Base-by-base conservation (phyloP, 2,329 filamentous ascomycete species). In the Diaporthe sp. region DNA sequence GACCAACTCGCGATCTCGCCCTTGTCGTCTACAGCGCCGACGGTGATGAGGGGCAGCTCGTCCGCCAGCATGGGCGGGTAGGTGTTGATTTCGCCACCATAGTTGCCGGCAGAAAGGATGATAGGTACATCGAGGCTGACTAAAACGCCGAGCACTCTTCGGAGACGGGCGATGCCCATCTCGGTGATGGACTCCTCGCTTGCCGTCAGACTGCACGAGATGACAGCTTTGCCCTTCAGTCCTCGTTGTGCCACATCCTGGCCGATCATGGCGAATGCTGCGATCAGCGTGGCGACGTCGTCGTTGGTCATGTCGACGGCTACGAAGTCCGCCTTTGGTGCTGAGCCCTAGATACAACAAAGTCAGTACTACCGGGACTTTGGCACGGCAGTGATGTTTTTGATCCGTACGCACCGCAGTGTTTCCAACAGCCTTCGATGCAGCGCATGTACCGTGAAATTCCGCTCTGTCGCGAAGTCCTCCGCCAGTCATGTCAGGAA, bases 151-250 rank as follows among this genome's bases (percentile, higher is more conserved):
- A 66, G 61, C 10, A 66, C 61, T 10, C 61, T 42, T 13, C 61
- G 30, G 12, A 66, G 42, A 28, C 30, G 42, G 2, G 61, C 42
- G 30, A 66, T 50, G 4, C 61, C 61, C n/a, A 35, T 17, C 42
- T 50, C 61, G 22, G 61, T 66, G 61, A 66, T 66, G 30, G 61
- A 66, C 19, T 7, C 10, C 30, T 66, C 61, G 30, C 42, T 66
- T 5, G 61, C 61, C 22, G 61, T 66, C 61, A 66, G 22, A 22
- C 61, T 66, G 30, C 61, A 66, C 42, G 61, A 66, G 42, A 66
- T 50, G 42, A 66, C 61, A 4, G 61, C 61, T 19, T 66, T 66
- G 10, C 61, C 61, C 19, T 66, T 50, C 1, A 66, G 42, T 1
- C 61, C 61, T 25, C 30, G n/a, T 19, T 50, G 42, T 2, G 61